Evolutionary conservation across 495 filamentous ascomycete species (phyloP).

Genomic region (Penicillium bialowiezense): DNA sequence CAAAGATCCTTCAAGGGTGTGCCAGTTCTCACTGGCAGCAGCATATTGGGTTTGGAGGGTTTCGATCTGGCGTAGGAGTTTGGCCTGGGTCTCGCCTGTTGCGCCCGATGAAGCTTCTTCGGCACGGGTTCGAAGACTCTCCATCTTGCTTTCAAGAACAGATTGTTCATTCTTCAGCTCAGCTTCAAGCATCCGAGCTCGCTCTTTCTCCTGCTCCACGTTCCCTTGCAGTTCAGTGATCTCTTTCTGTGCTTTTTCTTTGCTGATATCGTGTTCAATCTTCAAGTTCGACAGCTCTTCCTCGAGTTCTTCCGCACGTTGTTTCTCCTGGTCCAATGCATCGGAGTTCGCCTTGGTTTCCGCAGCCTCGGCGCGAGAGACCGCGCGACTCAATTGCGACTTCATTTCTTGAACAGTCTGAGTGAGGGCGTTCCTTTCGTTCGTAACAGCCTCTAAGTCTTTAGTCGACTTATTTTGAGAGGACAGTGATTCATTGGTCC

Average conservation of each 20-base stretch:
- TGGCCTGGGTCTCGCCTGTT: conserved; percentile 80
- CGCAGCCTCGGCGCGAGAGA: conserved; percentile 62
- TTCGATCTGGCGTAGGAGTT: conserved; percentile 90
- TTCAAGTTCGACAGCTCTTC: conserved; percentile 68
- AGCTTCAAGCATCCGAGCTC: conserved; percentile 63
- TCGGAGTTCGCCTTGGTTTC: conserved; percentile 66
- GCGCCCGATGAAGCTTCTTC: conserved; percentile 88
- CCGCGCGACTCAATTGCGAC: conserved; percentile 65
- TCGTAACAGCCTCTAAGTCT: conserved; percentile 64
- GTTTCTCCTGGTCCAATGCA: conserved; percentile 66
- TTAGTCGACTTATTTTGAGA: conserved; percentile 63
- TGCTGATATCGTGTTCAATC: conserved; percentile 72
- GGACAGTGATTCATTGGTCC: conserved; percentile 60
- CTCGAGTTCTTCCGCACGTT: conserved; percentile 63
- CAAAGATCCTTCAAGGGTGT: conserved; percentile 84
- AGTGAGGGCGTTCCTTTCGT: conserved; percentile 65
- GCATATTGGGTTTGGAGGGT: conserved; percentile 95
- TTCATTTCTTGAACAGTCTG: conserved; percentile 67
- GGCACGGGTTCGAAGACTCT: conserved; percentile 76
- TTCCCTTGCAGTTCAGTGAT: conserved; percentile 67
- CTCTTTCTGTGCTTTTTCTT: conserved; percentile 68
- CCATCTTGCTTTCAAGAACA: conserved; percentile 83
- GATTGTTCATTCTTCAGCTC: conserved; percentile 81
- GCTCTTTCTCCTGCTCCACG: conserved; percentile 71
- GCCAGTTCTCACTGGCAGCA: conserved; percentile 95